Base-by-base conservation (phyloP, 1,284 basidiomycete genomes). In the Anthracocystis panici-leucophaei region DNA sequence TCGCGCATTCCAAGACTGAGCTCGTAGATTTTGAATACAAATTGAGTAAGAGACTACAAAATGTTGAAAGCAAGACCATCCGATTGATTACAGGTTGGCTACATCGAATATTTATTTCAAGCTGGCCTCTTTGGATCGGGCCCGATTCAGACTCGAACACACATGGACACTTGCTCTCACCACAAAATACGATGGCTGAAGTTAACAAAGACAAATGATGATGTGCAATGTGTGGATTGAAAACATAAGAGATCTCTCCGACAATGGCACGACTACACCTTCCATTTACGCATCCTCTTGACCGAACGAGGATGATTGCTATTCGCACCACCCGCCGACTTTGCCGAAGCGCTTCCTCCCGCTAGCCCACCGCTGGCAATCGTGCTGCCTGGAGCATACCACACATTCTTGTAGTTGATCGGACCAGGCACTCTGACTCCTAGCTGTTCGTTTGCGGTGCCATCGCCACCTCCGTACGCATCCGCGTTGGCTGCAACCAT, bases 371-470 rank as follows among this genome's bases (percentile, higher is more conserved):
- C 73, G 44, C 76, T 75, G 33, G 59, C 70, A 7, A 65, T 69
- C 16, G 70, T 68, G 20, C 73, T 66, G 21, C 67, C 61, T 1
- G 78, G 68, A 14, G 78, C 62, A 35, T 80, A 80, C 78, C 78
- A 80, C 1, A 72, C 66, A 20, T 73, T 66, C 46, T 80, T 80
- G 65, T 80, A 80, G 45, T 80, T 78, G 20, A 80, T 73, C 10
- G 73, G 57, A 4, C 70, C 70, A 2, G 76, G 78, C 40, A 76
- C 49, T 20, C 73, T 45, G n/a, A 66, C 50, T 2, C 59, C 67
- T 10, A 70, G 60, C 55, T 58, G 54, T 16, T 69, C 72, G 11
- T 31, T 6, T 10, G 55, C 62, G 21, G 25, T 38, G 12, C 35
- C 42, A 12, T 29, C 54, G 8, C 44, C 52, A 1, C 29, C 60